Conservation (phyloP, 2,329 filamentous ascomycete genomes). For the Akanthomyces lecanii region DNA sequence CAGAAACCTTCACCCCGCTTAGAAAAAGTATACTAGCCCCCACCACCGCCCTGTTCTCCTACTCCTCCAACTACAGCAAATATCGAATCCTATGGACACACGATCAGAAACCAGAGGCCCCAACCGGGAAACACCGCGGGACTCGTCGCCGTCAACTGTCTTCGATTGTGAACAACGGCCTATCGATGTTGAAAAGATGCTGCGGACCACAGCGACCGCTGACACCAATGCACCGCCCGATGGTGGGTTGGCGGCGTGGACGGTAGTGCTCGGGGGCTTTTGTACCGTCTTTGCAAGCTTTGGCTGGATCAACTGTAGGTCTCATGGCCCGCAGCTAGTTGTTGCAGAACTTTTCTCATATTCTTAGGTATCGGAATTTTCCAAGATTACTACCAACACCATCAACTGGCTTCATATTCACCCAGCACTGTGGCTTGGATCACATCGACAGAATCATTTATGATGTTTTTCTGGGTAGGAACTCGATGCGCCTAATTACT, state of each 20-base stretch:
- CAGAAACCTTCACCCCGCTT: not conserved
- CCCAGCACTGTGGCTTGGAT: slow-evolving; percentile 1
- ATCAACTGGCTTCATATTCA: not conserved
- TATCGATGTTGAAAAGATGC: not conserved
- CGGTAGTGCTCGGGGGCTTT: not conserved
- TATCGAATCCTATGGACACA: not conserved
- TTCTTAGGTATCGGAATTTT: not conserved
- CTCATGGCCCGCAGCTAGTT: too few species aligned
- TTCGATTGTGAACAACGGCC: not conserved
- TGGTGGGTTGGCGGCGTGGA: not conserved
- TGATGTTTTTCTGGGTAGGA: slow-evolving; percentile 7
- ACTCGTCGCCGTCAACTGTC: not conserved
- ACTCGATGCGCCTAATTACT: too few species aligned
- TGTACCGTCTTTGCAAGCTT: not conserved
- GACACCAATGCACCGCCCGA: not conserved
- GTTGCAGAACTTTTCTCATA: too few species aligned
- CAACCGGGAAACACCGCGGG: not conserved
- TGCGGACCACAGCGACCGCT: not conserved
- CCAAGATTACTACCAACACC: not conserved
- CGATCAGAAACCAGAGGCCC: too few species aligned
- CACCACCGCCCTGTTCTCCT: too few species aligned
- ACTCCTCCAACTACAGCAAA: too few species aligned
- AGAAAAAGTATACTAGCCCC: too few species aligned
- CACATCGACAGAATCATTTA: slow-evolving; percentile 4
- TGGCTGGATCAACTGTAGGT: not conserved